Base-by-base conservation (phyloP, 2,329 filamentous ascomycete species). In the Coniella vitis region DNA sequence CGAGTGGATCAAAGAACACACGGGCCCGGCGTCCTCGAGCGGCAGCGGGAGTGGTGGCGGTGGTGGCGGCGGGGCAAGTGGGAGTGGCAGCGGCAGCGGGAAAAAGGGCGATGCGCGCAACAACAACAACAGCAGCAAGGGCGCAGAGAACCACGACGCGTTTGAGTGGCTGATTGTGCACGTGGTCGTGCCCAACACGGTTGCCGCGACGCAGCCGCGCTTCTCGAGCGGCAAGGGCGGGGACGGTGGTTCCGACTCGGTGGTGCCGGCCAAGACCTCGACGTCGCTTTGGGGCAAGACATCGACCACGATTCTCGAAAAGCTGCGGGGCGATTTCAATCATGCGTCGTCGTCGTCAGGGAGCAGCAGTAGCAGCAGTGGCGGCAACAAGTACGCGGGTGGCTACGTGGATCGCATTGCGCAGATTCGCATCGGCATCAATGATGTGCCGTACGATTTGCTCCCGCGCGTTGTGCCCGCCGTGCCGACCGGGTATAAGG, bases 121-220 rank as follows among this genome's bases (percentile, higher is more conserved):
- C 45, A 79, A 81, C 37, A 77, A 75, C 60, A 67, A 71, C 25
- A 12, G 21, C 12, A 64, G 69, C 17, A 87, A 74, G 60, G 83
- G 80, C 17, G 84, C 90, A 60, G 91, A 96, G 61, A 93, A 94
- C 54, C 93, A 98, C 61, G 91, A 98, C 70, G 91, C 93, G 0
- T 95, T 86, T 58, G 93, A 98, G 66, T 97, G 90, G 87, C 73
- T 98, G 56, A 87, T 98, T 47, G 63, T 98, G 19, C 93, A 98
- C 64, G 87, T 98, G 21, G 87, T 96, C 12, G 74, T 95, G 16
- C 90, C 91, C 13, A 90, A 95, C 55, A 91, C 88, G 0, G 74
- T 80, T 13, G 89, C 88, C 1, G 83, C 87, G 19, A 86, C 83
- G 2, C 88, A 94, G 61, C 87, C 88, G 13, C 77, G 86, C 54